Percentiles rank a stretch among this genome's conserved stretches.
These are phyloP conservation scores for Sclerotinia spermophila DNA, from an alignment of 2,329 filamentous ascomycete species.

Conservation along the genomic window DNA sequence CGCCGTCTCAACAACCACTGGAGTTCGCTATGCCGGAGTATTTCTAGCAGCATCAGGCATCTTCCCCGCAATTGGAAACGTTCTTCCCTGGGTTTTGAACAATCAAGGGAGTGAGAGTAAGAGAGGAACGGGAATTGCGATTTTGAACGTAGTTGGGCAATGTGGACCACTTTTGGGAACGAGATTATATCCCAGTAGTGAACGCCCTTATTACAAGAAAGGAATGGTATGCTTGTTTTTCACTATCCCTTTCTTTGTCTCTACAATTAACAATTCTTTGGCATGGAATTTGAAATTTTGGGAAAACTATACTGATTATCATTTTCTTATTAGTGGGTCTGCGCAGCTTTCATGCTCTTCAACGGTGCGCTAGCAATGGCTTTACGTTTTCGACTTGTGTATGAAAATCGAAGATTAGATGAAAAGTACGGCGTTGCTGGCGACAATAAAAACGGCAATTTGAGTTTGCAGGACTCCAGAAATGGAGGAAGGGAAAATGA, in stretches of 20 bases:
- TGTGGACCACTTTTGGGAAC: conserved; percentile 61
- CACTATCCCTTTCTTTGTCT: background rate
- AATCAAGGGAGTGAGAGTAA: conserved; percentile 68
- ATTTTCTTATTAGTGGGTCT: conserved; percentile 43
- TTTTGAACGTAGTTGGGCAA: conserved; percentile 65
- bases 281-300: background rate
- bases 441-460: conserved; percentile 1
- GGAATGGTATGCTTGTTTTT: conserved; percentile 42
- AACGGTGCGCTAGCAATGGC: conserved; percentile 52
- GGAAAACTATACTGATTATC: background rate
- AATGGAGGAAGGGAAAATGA: background rate
- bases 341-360: conserved; percentile 59
- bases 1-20: conserved; percentile 43
- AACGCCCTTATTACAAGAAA: conserved; percentile 47
- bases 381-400: conserved; percentile 52
- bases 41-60: conserved; percentile 58
- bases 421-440: conserved; percentile 36
- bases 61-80: conserved; percentile 66
- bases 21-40: conserved; percentile 46
- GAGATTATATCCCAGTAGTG: conserved; percentile 54
- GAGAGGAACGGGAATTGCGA: conserved; percentile 60
- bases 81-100: conserved; percentile 66
- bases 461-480: background rate
- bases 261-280: background rate
- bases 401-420: conserved; percentile 60